A percentile compares a stretch with the other conserved stretches of the same genome.
These are phyloP conservation scores for Cordyceps cicadae DNA, from an alignment of 2,329 filamentous ascomycete species.

Conservation along the genomic window DNA sequence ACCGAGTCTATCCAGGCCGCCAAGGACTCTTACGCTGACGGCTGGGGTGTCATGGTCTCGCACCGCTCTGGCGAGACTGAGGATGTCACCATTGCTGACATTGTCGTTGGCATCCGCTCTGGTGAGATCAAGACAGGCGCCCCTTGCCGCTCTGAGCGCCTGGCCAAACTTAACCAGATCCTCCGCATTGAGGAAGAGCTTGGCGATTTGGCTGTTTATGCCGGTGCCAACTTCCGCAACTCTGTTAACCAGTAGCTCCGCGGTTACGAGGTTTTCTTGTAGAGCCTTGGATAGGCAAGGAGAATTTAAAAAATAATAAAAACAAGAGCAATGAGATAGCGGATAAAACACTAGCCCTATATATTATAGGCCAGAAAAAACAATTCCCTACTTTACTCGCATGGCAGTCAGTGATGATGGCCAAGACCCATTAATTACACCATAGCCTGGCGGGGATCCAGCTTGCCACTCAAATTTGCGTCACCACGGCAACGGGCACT, in stretches of 20 bases:
- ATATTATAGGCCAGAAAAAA: background rate
- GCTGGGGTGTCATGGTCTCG: conserved; percentile 99
- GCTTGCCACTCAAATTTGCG: background rate
- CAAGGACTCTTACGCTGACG: conserved; percentile 93
- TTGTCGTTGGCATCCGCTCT: conserved; percentile 90
- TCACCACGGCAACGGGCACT: conserved; percentile 12
- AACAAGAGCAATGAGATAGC: background rate
- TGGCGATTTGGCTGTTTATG: conserved; percentile 82
- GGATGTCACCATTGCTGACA: conserved; percentile 98
- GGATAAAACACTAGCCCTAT: background rate
- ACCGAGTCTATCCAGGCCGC: conserved; percentile 98
- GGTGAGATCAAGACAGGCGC: conserved; percentile 99
- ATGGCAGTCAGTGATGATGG: no score
- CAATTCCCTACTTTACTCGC: background rate
- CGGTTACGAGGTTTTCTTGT: background rate
- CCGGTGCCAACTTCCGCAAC: conserved; percentile 85
- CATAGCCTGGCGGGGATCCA: background rate
- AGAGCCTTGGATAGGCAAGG: background rate
- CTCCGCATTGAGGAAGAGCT: conserved; percentile 99
- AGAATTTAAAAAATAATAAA: background rate
- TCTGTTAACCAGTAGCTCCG: conserved; percentile 71
- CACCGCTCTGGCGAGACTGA: conserved; percentile 99
- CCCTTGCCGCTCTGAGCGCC: conserved; percentile 90
- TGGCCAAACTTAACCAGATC: conserved; percentile 99
- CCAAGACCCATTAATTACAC: no score